These are phyloP conservation scores for Colletotrichum agaves DNA, from an alignment of 2,329 filamentous ascomycete genomes.

Conservation along the genomic window DNA sequence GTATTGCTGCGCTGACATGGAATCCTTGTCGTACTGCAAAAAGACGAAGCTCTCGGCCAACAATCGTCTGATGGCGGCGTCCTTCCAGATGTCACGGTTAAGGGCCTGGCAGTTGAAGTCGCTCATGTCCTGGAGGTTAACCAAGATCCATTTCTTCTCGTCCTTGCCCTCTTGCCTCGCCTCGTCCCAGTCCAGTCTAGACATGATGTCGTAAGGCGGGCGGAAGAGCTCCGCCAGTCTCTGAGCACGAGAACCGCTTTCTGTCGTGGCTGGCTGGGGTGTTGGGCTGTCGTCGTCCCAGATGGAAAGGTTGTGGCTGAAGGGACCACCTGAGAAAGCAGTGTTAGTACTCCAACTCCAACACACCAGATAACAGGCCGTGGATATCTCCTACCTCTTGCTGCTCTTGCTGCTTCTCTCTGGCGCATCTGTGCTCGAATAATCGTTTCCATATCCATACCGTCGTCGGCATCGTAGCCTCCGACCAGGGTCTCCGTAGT, in stretches of 20 bases:
- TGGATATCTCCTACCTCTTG: slow-evolving; percentile 40
- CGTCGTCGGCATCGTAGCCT: slow-evolving; percentile 61
- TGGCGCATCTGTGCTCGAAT: slow-evolving; percentile 73
- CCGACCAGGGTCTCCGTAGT: slow-evolving; percentile 93
- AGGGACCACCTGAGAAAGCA: slow-evolving; percentile 44
- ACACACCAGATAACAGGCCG: not conserved
- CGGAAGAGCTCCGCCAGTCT: slow-evolving; percentile 92
- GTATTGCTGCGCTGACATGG: slow-evolving; percentile 81
- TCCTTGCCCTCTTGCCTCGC: slow-evolving; percentile 89
- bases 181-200: slow-evolving; percentile 78
- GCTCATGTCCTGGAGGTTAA: slow-evolving; percentile 93
- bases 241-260: slow-evolving; percentile 74
- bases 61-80: slow-evolving; percentile 79
- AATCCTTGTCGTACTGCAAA: slow-evolving; percentile 91
- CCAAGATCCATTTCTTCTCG: slow-evolving; percentile 91
- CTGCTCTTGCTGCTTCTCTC: slow-evolving; percentile 27
- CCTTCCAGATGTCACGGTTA: slow-evolving; percentile 97
- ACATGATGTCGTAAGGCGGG: slow-evolving; percentile 92
- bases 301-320: slow-evolving; percentile 51
- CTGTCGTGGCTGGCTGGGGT: slow-evolving; percentile 39
- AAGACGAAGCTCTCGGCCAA: slow-evolving; percentile 95
- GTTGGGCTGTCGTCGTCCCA: slow-evolving; percentile 47
- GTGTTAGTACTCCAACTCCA: not conserved
- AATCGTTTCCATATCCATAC: slow-evolving; percentile 62
- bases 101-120: slow-evolving; percentile 95